phyloP scores from a whole-genome alignment of 139 green algal species.

The Chlamydomonas urium region DNA sequence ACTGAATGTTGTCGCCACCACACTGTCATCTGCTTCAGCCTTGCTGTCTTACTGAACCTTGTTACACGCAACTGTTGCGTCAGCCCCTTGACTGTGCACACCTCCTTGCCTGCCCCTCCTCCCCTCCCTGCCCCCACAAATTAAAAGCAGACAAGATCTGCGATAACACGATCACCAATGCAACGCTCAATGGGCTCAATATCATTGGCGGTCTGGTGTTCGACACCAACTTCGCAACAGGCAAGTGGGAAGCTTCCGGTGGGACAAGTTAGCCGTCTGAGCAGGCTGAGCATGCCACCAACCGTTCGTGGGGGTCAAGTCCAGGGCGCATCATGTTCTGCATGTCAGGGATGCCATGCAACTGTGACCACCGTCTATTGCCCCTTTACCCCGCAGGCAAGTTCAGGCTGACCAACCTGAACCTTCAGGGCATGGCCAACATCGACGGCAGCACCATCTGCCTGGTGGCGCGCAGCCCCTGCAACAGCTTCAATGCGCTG shows the following conservation, averaged over 20 bases:
- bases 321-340: too few species aligned
- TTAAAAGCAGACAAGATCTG: background rate
- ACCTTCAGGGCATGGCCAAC: background rate
- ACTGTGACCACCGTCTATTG: too few species aligned
- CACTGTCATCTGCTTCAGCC: background rate
- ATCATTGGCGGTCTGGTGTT: background rate
- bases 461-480: background rate
- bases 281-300: too few species aligned
- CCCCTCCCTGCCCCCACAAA: background rate
- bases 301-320: too few species aligned
- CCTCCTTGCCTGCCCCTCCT: background rate
- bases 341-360: too few species aligned
- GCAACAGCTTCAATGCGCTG: slow-evolving; percentile 1
- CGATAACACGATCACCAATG: slow-evolving; percentile 2
- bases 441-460: slow-evolving; percentile 5
- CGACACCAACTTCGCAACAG: slow-evolving; percentile 13
- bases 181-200: background rate
- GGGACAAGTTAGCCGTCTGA: too few species aligned
- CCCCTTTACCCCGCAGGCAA: too few species aligned
- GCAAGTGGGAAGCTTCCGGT: too few species aligned
- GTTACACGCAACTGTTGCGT: background rate
- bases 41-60: background rate
- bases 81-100: background rate
- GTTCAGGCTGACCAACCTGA: slow-evolving; percentile 11
- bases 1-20: background rate